Evolutionary conservation across 2,329 filamentous ascomycete genomes (phyloP), one percentile per base, ranked within the genome.

Genomic region (Sporothrix pseudoabietina): DNA sequence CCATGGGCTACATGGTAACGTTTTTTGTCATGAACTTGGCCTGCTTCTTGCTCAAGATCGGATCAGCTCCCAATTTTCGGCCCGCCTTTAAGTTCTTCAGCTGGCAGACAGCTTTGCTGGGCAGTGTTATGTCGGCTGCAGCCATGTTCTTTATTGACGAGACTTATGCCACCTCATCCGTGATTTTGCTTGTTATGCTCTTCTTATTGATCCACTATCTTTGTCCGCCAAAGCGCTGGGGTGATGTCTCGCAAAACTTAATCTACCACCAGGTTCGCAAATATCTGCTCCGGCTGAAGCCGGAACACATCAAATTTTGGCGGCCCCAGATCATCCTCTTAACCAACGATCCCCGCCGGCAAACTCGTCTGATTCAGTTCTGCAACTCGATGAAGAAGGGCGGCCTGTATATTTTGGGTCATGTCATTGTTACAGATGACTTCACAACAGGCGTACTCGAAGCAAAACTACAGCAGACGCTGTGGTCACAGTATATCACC

Each of bases 251-350:
- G 9, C 94, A 97, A 78, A 94, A 93, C 78, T 83, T 97, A 75
- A 97, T 97, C 71, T 97, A 97, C 78, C 83, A 89, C 75, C 94
- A 97, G 82, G 93, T 97, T 16, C 88, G 94, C 74, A 97, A 97
- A 78, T 97, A 97, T 78, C 82, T 97, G 41, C 84, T 97, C 41
- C 89, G 93, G n/a, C 84, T 97, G 41, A 90, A 89, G 69, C 93
- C 93, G 49, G 94, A 97, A 78, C 94, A 97, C 79, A 94, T 97
- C 81, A 97, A 97, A 78, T 97, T 97, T 80, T 97, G 94, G 94
- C 87, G 94, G 70, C 94, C 94, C 0, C 94, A 97, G 76, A 94
- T 97, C 59, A 87, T 97, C 66, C 85, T 97, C 0, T 88, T 97
- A 71, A 89, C 96, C 76, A 96, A 95, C 79, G 89, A 96, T 77